A percentile compares a stretch with the other conserved stretches of the same genome.
Evolutionary conservation across 768 basidiomycete species (phyloP).

Genomic region (Russula virescens): DNA sequence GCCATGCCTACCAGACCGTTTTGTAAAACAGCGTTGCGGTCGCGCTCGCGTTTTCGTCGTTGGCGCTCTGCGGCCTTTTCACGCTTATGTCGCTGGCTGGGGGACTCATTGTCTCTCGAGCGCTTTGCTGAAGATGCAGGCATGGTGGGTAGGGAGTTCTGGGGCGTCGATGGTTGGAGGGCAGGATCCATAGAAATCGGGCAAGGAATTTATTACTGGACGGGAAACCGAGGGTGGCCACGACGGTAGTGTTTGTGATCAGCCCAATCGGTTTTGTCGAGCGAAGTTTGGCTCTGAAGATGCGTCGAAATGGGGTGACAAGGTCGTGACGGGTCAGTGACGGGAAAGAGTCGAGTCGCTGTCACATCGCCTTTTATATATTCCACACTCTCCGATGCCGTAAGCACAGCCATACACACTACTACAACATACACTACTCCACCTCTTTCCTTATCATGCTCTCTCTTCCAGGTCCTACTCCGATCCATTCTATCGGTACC

Average conservation of each 20-base stretch:
- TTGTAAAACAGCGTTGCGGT: slow-evolving; percentile 37
- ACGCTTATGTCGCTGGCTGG: slow-evolving; percentile 66
- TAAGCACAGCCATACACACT: slow-evolving; percentile 19
- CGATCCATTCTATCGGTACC: slow-evolving; percentile 85
- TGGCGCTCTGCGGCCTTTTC: slow-evolving; percentile 87
- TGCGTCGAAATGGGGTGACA: slow-evolving; percentile 29
- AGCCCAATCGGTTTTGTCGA: slow-evolving; percentile 1
- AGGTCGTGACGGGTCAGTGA: slow-evolving; percentile 33
- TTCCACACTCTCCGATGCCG: slow-evolving; percentile 23
- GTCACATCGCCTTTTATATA: slow-evolving; percentile 31
- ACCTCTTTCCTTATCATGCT: slow-evolving; percentile 50
- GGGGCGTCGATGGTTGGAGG: slow-evolving; percentile 24
- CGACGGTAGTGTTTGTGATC: neutral
- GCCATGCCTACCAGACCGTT: slow-evolving; percentile 26
- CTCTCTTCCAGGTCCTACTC: slow-evolving; percentile 83
- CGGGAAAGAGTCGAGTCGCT: slow-evolving; percentile 18
- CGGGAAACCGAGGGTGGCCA: neutral
- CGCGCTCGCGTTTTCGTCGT: slow-evolving; percentile 74
- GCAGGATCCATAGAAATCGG: slow-evolving; percentile 18
- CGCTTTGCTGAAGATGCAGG: slow-evolving; percentile 43
- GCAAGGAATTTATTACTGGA: slow-evolving; percentile 20
- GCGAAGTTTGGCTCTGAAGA: slow-evolving; percentile 17
- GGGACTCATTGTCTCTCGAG: slow-evolving; percentile 67
- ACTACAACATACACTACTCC: neutral
- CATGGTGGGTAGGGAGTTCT: slow-evolving; percentile 19